Evolutionary conservation across 2,329 filamentous ascomycete genomes (phyloP).

Genomic region (Exserohilum turcica): DNA sequence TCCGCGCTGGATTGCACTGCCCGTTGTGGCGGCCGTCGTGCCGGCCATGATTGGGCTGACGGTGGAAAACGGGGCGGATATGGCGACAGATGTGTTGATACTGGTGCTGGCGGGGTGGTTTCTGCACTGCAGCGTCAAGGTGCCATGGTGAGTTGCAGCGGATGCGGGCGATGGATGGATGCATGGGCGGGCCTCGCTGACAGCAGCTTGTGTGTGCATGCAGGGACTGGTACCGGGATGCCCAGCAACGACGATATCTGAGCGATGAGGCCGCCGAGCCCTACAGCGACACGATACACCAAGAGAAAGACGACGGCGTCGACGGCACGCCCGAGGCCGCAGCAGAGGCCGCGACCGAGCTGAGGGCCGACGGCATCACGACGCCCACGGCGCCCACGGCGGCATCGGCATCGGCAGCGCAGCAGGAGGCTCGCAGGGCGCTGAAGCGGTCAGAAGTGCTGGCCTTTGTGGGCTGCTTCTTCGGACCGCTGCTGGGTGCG

Average conservation of each 20-base stretch:
- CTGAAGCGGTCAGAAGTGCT: conserved; percentile 75
- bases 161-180: neutral
- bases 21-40: conserved; percentile 80
- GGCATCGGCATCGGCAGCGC: conserved; percentile 22
- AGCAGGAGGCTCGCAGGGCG: conserved; percentile 60
- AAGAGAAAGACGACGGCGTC: conserved; percentile 37
- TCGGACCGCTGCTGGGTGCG: conserved; percentile 77
- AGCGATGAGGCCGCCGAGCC: conserved; percentile 30
- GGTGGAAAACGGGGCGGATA: conserved; percentile 80
- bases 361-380: conserved; percentile 6
- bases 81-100: conserved; percentile 85
- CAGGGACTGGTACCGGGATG: conserved; percentile 60
- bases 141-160: conserved; percentile 71
- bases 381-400: conserved; percentile 8
- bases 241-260: conserved; percentile 48
- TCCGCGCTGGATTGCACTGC: conserved; percentile 78
- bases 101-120: conserved; percentile 81
- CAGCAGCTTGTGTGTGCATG: neutral
- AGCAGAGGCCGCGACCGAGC: conserved; percentile 16
- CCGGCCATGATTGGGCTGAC: conserved; percentile 84
- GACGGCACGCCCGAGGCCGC: conserved; percentile 16
- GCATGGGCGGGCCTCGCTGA: conserved; percentile 8
- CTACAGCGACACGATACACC: conserved; percentile 32
- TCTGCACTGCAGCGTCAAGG: conserved; percentile 86
- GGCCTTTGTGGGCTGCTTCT: conserved; percentile 78